Percentiles rank a stretch among this genome's conserved stretches.
Evolutionary conservation across 108 stramenopile genomes (phyloP).

Genomic region (Skeletonema tropicum): DNA sequence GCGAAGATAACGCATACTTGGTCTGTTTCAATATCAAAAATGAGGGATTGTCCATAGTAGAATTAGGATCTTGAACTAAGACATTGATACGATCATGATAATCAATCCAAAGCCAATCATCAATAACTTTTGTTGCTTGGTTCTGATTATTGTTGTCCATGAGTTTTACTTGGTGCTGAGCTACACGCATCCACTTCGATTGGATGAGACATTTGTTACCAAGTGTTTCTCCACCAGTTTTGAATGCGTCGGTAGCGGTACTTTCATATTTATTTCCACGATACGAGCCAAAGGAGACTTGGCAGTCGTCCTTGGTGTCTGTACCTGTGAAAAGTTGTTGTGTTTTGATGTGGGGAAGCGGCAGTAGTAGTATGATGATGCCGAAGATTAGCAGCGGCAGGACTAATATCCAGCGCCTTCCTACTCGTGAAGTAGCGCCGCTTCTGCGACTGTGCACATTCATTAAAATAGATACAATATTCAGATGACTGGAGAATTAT

Average conservation of each 20-base stretch:
- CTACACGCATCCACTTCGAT: constrained; percentile 75
- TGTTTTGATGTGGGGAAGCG: not conserved
- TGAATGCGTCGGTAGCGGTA: not conserved
- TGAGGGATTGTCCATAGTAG: constrained; percentile 10
- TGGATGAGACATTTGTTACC: constrained; percentile 69
- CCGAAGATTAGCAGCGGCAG: not conserved
- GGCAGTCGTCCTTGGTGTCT: constrained; percentile 1
- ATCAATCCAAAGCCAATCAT: constrained; percentile 89
- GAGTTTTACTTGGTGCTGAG: constrained; percentile 68
- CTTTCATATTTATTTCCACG: constrained; percentile 20
- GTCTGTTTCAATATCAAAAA: constrained; percentile 82
- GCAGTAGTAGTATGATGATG: not conserved
- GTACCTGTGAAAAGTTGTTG: not conserved
- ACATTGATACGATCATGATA: constrained; percentile 91
- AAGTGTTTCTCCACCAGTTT: constrained; percentile 24
- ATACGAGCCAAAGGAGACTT: constrained; percentile 25
- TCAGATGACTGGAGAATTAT: too few species aligned
- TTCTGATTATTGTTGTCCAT: constrained; percentile 1
- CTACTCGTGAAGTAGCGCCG: not conserved
- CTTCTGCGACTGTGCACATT: not conserved
- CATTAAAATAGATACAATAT: not conserved
- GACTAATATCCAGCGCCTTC: not conserved
- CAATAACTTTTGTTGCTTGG: constrained; percentile 41
- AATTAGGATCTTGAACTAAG: constrained; percentile 59
- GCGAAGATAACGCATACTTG: constrained; percentile 77